These are phyloP conservation scores for Stemphylium lycopersici DNA, from an alignment of 2,329 filamentous ascomycete species.

Conservation along the genomic window DNA sequence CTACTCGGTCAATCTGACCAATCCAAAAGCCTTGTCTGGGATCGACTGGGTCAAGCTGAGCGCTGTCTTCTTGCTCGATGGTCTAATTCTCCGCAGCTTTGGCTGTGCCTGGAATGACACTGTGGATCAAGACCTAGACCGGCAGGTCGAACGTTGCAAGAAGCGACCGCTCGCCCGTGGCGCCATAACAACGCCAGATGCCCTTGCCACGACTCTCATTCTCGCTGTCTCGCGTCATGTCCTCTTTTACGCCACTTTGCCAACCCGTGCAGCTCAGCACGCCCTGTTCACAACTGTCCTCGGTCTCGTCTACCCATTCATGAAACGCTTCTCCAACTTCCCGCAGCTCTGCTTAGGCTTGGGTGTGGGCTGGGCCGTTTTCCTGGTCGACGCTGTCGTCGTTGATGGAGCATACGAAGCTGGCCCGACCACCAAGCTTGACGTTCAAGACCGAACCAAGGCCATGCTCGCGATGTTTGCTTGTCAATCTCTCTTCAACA, in stretches of 20 bases:
- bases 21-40: constrained; percentile 6
- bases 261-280: constrained; percentile 27
- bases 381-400: constrained; percentile 8
- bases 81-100: constrained; percentile 34
- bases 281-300: constrained; percentile 53
- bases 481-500: constrained; percentile 5
- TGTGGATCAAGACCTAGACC: constrained; percentile 61
- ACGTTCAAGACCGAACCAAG: not conserved
- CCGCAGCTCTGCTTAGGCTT: constrained; percentile 59
- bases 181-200: constrained; percentile 54
- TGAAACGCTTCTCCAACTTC: constrained; percentile 61
- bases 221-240: constrained; percentile 2
- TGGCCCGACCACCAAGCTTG: not conserved
- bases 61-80: constrained; percentile 56
- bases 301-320: constrained; percentile 57
- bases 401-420: not conserved
- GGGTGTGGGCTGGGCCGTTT: constrained; percentile 11
- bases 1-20: constrained; percentile 39
- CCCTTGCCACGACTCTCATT: constrained; percentile 2
- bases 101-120: constrained; percentile 63
- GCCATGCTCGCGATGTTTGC: constrained; percentile 6
- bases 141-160: constrained; percentile 44
- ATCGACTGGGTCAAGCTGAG: constrained; percentile 17
- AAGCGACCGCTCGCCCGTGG: constrained; percentile 48
- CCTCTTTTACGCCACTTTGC: not conserved